Evolutionary conservation across 2,329 filamentous ascomycete genomes (phyloP), one percentile per base, ranked within the genome.

Genomic region (Aspergillus melleus): DNA sequence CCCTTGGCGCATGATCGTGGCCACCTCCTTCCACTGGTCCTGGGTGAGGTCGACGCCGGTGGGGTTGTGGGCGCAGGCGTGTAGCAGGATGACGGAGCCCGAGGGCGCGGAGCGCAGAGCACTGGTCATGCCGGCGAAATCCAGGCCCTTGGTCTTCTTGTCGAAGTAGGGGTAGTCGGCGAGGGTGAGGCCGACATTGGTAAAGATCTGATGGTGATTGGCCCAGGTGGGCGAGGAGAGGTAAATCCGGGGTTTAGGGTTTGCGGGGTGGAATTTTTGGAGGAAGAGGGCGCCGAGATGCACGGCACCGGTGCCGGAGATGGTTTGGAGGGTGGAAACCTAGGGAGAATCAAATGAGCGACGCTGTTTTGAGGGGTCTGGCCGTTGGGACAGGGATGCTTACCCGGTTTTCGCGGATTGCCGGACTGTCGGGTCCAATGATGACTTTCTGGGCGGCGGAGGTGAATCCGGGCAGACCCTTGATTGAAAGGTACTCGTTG

Each of bases 161-260:
- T 88, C 89, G 81, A 96, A 99, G 84, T 99, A 99, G 53, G 94
- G 95, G 81, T 99, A 99, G 66, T 86, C 86, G 68, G 88, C 88
- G 70, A 92, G 86, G 36, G 86, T 81, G 30, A 98, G 83, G 69
- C 86, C 84, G 73, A 97, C 92, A 74, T 98, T 98, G 78, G 83
- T 86, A 82, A 99, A 96, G 83, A 99, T 97, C 79, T 98, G 95
- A 81, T 96, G 89, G 87, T 99, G 95, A 82, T 99, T 99, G 68
- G 90, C 92, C 95, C 95, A 99, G 63, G 95, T 99, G 55, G 95
- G 95, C 77, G 90, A 90, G 72, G 92, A 96, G 77, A 98, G 84
- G 84, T 96, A 97, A 79, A 96, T 86, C 84, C 86, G 73, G 85
- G 83, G 72, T 84, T 86, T 74, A 85, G 84, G 72, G 83, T 75